Base-by-base conservation (phyloP, 1,284 basidiomycete genomes). In the Ustanciosporium gigantosporum region DNA sequence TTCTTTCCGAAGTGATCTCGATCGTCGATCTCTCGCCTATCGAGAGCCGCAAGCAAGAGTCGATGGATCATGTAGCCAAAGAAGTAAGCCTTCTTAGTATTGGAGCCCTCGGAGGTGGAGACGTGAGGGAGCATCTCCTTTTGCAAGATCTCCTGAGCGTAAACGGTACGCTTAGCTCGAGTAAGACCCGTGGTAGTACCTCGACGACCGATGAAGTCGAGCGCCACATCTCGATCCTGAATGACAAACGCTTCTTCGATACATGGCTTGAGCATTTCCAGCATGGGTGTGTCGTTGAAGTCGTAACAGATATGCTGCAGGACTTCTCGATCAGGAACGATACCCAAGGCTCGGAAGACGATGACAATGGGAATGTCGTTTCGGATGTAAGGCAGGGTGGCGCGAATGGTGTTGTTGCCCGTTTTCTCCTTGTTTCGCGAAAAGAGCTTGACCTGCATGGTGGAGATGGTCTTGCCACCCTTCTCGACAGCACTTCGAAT, bases 11-110 rank as follows among this genome's bases (percentile, higher is more conserved):
- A 98, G 80, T 99, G 95, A 81, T 99, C 94, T 81, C 94, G 91
- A 81, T 99, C 94, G 77, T 99, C 94, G 31, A 98, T 83, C 77
- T 98, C 95, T 72, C 95, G 84, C 46, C 95, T 84, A 76, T 97
- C 93, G 70, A 98, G 80, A 15, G 92, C 92, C 31, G 95, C 93
- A 15, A 96, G 85, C 5, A 96, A 82, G 21, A 99, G 83, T 51
- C 95, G 87, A 81, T 98, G 94, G 40, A 97, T 90, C 94, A 99
- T 99, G 80, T 97, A 98, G n/a, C 95, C 95, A 61, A 98, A 92
- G 84, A 98, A 99, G 81, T 93, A 98, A 3, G 95, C 95, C 80
- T 99, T 99, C 82, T 95, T 95, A 31, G 90, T 93, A 80, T 95
- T 91, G 25, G 91, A 93, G 8, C 93, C 93, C 78, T 95, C 92